phyloP scores from a whole-genome alignment of 805 yeast genomes.

The Yamadazyma philogaea region DNA sequence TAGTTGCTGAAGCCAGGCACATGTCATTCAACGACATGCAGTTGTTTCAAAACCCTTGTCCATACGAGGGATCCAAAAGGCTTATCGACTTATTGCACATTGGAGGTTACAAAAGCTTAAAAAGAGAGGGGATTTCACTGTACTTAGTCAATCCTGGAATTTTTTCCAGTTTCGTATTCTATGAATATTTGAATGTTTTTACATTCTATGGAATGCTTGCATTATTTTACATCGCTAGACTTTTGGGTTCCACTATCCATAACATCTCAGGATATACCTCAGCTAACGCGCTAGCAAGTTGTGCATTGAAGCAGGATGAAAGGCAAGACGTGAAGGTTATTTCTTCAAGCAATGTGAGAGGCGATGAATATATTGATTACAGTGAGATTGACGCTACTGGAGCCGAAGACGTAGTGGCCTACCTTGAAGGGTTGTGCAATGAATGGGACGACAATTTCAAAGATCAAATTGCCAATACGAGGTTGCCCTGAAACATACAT shows the following conservation, averaged over 20 bases:
- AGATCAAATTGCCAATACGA: constrained; percentile 64
- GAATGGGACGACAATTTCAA: constrained; percentile 77
- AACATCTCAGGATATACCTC: constrained; percentile 85
- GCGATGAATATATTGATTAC: constrained; percentile 58
- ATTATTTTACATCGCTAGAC: constrained; percentile 79
- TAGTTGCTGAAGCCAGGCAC: constrained; percentile 74
- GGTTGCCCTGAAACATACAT: constrained; percentile 21
- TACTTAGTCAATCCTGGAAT: constrained; percentile 93
- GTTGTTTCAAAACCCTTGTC: constrained; percentile 54
- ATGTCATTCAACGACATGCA: constrained; percentile 75
- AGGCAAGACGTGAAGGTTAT: constrained; percentile 58
- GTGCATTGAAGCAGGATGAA: constrained; percentile 49
- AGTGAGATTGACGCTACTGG: constrained; percentile 63
- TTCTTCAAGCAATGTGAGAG: constrained; percentile 64
- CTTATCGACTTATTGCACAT: constrained; percentile 78
- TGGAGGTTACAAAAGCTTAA: constrained; percentile 57
- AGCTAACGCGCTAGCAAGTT: constrained; percentile 73
- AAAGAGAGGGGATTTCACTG: constrained; percentile 55
- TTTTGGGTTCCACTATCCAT: constrained; percentile 83
- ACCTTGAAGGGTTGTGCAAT: constrained; percentile 51
- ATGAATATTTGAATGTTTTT: constrained; percentile 68
- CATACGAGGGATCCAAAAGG: constrained; percentile 92
- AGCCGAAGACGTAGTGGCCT: constrained; percentile 60
- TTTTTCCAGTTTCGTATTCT: constrained; percentile 78
- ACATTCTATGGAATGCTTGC: constrained; percentile 84